Conservation (phyloP, 1,284 basidiomycete species). For the Papiliotrema terrestris region DNA sequence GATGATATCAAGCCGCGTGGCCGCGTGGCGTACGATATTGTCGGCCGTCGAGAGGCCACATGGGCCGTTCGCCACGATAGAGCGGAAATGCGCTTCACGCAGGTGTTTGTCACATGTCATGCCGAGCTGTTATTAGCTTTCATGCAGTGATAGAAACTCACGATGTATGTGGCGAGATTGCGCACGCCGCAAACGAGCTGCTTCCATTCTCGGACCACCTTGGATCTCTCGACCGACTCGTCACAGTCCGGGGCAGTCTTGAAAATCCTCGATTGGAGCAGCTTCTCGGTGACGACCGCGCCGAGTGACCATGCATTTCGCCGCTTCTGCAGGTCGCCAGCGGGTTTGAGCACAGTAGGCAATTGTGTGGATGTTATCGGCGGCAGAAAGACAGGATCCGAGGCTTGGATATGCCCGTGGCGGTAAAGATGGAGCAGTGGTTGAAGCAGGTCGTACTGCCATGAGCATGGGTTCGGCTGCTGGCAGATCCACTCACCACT, state of each 20-base stretch:
- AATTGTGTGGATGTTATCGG: constrained; percentile 32
- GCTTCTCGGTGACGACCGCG: constrained; percentile 19
- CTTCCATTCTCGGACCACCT: background rate
- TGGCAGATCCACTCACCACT: constrained; percentile 19
- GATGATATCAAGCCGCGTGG: constrained; percentile 33
- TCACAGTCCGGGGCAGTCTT: background rate
- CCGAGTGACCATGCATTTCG: constrained; percentile 40
- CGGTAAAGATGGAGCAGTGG: constrained; percentile 38
- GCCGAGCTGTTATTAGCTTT: constrained; percentile 20
- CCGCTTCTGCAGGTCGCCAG: constrained; percentile 37
- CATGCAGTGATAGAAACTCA: constrained; percentile 13
- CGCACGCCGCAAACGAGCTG: constrained; percentile 11
- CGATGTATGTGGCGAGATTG: constrained; percentile 38
- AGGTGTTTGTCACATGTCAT: constrained; percentile 20
- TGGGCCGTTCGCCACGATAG: constrained; percentile 20
- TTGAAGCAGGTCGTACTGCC: constrained; percentile 36
- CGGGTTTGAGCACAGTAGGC: constrained; percentile 24
- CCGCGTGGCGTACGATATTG: constrained; percentile 38
- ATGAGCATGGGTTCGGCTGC: background rate
- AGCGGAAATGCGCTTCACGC: constrained; percentile 30
- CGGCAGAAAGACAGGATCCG: constrained; percentile 39
- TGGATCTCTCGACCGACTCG: background rate
- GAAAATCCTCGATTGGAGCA: constrained; percentile 20
- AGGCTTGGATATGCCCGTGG: constrained; percentile 41
- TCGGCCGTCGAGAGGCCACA: constrained; percentile 30